Base-by-base conservation (phyloP, 31 red algal species). In the Asparagopsis taxiformis region DNA sequence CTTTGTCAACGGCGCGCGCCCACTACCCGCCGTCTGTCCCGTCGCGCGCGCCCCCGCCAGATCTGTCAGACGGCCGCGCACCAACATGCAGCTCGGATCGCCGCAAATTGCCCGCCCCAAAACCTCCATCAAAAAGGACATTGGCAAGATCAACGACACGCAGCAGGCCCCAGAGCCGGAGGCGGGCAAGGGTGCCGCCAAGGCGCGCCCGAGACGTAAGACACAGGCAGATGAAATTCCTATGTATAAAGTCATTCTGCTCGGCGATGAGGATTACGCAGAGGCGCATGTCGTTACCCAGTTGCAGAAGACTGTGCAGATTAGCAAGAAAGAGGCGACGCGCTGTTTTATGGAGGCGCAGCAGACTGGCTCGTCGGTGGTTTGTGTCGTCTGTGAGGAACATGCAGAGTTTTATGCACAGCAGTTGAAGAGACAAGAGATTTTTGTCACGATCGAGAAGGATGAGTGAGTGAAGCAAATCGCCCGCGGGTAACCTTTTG, bases 401-500 rank as follows among this genome's bases (percentile, higher is more conserved):
- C 90, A 94, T 60, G 95, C 95, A 24, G 95, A 98, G 80, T 98
- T 98, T 84, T 98, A 94, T 55, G 90, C 90, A 10, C 81, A 93
- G 49, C 91, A 94, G 62, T 55, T 98, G 25, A 93, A 87, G 69
- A 59, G 95, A 24, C 69, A 84, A 29, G 90, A 93, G 62, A 76
- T 98, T 60, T 98, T 87, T 68, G 95, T 94, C 16, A 80, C 74
- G n/a, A 72, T 98, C 20, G 95, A 98, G 66, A 83, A 82, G 68
- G 95, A 93, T 68, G 82, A 93, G 59, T 93, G 50, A 52, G 37
- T 1, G 53, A 46, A 13, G 13, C n/a, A n/a, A n/a, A n/a, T n/a
- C n/a, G n/a, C n/a, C n/a, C n/a, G n/a, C n/a, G n/a, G n/a, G n/a
- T n/a, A n/a, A n/a, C n/a, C n/a, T n/a, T n/a, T n/a, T n/a, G n/a